Evolutionary conservation across 768 basidiomycete species (phyloP), one percentile per base, ranked within the genome.

Genomic region (Chalciporus sphaerocephalus): DNA sequence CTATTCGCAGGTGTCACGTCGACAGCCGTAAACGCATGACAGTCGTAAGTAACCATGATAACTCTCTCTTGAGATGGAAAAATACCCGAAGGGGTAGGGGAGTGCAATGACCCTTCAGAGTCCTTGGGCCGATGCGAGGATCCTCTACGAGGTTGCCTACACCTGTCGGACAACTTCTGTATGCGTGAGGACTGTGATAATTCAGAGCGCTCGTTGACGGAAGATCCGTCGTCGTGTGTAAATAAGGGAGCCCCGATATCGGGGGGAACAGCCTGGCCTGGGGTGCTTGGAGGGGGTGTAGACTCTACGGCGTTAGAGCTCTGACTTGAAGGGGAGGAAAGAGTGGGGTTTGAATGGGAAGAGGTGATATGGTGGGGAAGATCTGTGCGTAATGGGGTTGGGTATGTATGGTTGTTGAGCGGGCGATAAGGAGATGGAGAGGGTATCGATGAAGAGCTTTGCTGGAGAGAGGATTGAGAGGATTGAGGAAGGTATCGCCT

Each of bases 1-100:
- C 72, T 77, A 47, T 71, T 75, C 16, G 85, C 83, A 24, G 75
- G 74, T 25, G 78, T 81, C 51, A 92, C 79, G 44, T 87, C 83
- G 33, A 92, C 86, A 18, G 79, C 72, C 38, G 76, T 77, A 65
- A 83, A 83, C 48, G 81, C 77, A 51, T 89, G 87, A n/a, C 83
- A 81, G 62, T 90, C 87, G 22, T 75, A 69, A 16, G 88, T 90
- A 48, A 86, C 88, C 48, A 85, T 77, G 54, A 87, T 82, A 36
- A 68, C 44, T 33, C 54, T 55, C 16, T 57, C 54, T 42, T 66
- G 69, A 25, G 71, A 41, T 33, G 66, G 53, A 9, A 65, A 53
- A 33, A 57, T 54, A 34, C 52, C 58, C 35, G 60, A 60, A 20
- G 58, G 59, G 35, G 68, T 62, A 11, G 68, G 57, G 27, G 62